These are phyloP conservation scores for Melaleuca alternifolia DNA, from an alignment of 345 rosid genomes.

Conservation along the genomic window DNA sequence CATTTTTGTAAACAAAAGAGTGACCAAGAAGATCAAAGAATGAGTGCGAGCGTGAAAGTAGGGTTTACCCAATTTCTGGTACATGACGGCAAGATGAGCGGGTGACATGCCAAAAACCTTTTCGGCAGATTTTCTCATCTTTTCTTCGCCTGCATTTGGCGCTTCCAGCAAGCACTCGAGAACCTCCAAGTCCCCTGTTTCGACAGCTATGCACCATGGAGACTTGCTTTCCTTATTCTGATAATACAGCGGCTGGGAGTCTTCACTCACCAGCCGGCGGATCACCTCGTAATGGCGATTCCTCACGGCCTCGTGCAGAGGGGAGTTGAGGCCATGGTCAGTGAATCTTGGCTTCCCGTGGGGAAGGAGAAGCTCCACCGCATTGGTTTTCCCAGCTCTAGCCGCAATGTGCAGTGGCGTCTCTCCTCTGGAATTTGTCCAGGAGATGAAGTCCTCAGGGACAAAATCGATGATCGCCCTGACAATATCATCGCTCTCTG, in stretches of 20 bases:
- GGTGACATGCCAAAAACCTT: neutral
- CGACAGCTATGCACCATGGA: neutral
- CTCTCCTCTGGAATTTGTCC: neutral
- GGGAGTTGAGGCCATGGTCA: neutral
- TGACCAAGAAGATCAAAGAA: neutral
- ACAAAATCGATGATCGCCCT: neutral
- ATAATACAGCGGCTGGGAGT: rapidly evolving
- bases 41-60: neutral
- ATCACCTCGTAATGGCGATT: neutral
- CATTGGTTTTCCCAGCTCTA: neutral
- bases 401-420: neutral
- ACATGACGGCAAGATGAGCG: neutral
- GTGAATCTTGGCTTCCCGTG: neutral
- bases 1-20: neutral
- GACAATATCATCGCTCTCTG: neutral
- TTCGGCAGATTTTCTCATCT: no score
- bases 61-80: neutral
- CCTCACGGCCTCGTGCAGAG: neutral
- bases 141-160: neutral
- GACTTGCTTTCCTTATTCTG: neutral
- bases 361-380: neutral
- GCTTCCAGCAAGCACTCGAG: neutral
- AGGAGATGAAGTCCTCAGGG: neutral
- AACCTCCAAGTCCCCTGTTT: neutral
- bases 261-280: neutral